Evolutionary conservation across 257 asterid species (phyloP), one percentile per base, ranked within the genome.

Genomic region (Fraxinus anomala): DNA sequence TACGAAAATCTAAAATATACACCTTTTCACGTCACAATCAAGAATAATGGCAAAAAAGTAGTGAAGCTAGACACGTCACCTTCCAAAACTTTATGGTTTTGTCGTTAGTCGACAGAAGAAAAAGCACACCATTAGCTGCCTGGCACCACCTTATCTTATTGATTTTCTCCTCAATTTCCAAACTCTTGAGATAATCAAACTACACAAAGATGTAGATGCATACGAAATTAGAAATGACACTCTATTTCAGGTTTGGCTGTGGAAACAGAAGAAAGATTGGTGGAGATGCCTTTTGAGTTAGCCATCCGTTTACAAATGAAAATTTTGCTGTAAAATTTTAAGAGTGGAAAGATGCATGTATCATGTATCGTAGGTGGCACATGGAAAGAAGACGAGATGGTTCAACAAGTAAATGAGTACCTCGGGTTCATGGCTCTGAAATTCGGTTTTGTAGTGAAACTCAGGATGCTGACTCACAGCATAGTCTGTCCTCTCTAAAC

Each of bases 381-480:
- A 49, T 2, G 17, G 67, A 42, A 71, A 49, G 59, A 28, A 30
- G 54, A 83, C 0, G 33, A 61, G 5, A 61, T 7, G 68, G 8
- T 9, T 21, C 68, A n/a, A 23, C 68, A 61, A 0, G 65, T 54
- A 54, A 16, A 54, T 8, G 10, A 37, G 66, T 89, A 92, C 99
- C 99, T 96, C 99, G 61, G 99, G 99, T 86, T 96, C 99, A 73
- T 96, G 99, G 87, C 99, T 96, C 85, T 96, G 99, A 83, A 96
- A 96, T 79, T 96, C 99, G 23, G 97, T 93, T 90, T 96, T 96
- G 87, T 96, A 96, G 72, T 94, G 97, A 68, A 96, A 93, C 85
- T 96, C 99, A 26, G 97, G 98, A 85, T 93, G 97, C 73, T 91
- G 90, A 85, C 85, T 80, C 74, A 80, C 94, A 73, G 92, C 84